phyloP scores from a whole-genome alignment of 2,329 filamentous ascomycete species.

The Elsinoe necatrix region DNA sequence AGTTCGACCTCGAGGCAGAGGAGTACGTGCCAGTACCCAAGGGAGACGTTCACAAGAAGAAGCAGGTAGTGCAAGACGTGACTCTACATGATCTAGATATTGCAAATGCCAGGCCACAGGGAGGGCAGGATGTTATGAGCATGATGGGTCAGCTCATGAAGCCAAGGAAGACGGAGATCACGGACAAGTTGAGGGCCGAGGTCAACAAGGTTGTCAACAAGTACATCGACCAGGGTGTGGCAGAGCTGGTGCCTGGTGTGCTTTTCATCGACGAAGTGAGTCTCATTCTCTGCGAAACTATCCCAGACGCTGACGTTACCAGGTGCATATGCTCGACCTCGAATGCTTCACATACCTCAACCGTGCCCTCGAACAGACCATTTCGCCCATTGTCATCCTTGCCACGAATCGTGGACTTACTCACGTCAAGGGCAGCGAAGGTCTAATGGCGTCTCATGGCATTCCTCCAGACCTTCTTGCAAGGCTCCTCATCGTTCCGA shows the following conservation, averaged over 20 bases:
- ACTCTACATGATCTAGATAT: slow-evolving; percentile 95
- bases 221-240: slow-evolving; percentile 97
- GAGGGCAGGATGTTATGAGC: slow-evolving; percentile 98
- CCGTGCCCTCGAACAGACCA: slow-evolving; percentile 87
- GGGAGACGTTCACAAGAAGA: slow-evolving; percentile 99
- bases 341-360: slow-evolving; percentile 99
- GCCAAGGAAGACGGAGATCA: slow-evolving; percentile 98
- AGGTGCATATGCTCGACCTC: slow-evolving; percentile 99
- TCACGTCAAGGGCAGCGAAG: slow-evolving; percentile 68
- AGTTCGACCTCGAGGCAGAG: slow-evolving; percentile 97
- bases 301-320: slow-evolving; percentile 7
- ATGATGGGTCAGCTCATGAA: slow-evolving; percentile 99
- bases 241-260: slow-evolving; percentile 94
- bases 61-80: slow-evolving; percentile 98
- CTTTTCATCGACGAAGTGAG: slow-evolving; percentile 95
- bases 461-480: slow-evolving; percentile 89
- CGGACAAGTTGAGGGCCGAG: slow-evolving; percentile 87
- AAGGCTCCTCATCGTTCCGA: slow-evolving; percentile 91
- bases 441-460: slow-evolving; percentile 69
- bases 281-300: background rate
- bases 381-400: slow-evolving; percentile 94
- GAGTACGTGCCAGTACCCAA: slow-evolving; percentile 99
- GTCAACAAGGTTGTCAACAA: slow-evolving; percentile 99
- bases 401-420: slow-evolving; percentile 94
- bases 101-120: slow-evolving; percentile 88